Conservation (phyloP, 352 stramenopile genomes). For the Pseudoperonospora humuli region DNA sequence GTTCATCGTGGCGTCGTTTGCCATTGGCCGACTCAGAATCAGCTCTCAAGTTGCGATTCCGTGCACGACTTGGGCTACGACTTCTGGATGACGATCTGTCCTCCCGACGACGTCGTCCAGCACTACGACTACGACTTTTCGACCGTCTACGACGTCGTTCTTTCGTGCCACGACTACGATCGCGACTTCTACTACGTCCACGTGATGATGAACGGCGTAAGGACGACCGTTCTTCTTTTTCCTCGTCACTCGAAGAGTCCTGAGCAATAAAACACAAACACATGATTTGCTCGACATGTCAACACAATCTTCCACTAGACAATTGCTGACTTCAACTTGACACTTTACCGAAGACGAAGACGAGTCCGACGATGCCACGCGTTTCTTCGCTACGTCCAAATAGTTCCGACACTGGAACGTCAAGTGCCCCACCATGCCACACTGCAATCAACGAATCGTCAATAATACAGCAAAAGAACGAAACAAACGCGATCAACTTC, state of each 20-base stretch:
- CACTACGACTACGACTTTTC: constrained; percentile 16
- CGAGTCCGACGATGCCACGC: constrained; percentile 21
- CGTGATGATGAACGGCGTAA: constrained; percentile 17
- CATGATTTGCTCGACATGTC: constrained; percentile 1
- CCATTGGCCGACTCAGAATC: constrained; percentile 7
- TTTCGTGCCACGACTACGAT: constrained; percentile 25
- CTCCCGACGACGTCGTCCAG: constrained; percentile 12
- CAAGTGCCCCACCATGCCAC: constrained; percentile 86
- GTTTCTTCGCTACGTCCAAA: constrained; percentile 39
- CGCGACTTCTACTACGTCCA: constrained; percentile 26
- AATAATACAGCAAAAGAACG: neutral
- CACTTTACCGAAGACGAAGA: constrained; percentile 32
- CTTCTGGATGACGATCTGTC: constrained; percentile 10
- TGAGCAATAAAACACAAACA: constrained; percentile 5
- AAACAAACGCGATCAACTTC: neutral
- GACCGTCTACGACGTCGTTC: constrained; percentile 7
- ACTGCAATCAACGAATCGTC: constrained; percentile 29
- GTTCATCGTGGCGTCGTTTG: constrained; percentile 10
- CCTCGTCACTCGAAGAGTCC: constrained; percentile 44
- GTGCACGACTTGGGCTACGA: constrained; percentile 21
- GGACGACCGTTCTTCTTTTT: constrained; percentile 24
- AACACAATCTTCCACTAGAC: constrained; percentile 1
- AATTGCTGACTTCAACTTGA: constrained; percentile 3
- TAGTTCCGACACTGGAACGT: constrained; percentile 88
- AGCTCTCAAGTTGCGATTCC: constrained; percentile 13